Conservation (phyloP, 345 rosid genomes). For the Arabidopsis suecica region DNA sequence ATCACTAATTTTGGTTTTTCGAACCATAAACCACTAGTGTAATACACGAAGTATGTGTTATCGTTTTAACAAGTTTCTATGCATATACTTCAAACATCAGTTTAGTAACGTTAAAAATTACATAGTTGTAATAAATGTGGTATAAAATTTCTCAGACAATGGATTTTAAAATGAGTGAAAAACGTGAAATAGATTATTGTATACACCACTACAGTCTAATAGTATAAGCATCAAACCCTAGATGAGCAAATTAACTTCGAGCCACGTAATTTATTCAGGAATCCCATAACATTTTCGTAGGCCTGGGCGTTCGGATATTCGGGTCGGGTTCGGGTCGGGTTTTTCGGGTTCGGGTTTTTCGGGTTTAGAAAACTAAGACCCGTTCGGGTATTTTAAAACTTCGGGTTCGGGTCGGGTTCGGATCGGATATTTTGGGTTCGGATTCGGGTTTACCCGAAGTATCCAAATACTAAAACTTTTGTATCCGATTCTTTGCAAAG, state of each 20-base stretch:
- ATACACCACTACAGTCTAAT: background rate
- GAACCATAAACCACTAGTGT: background rate
- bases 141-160: background rate
- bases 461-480: too few species aligned
- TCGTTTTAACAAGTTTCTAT: background rate
- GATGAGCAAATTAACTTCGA: constrained; percentile 31
- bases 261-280: constrained; percentile 18
- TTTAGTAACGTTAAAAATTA: background rate
- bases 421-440: too few species aligned
- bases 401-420: too few species aligned
- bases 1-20: too few species aligned
- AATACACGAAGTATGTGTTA: background rate
- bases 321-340: too few species aligned
- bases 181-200: constrained; percentile 15
- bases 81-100: background rate
- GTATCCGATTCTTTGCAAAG: too few species aligned
- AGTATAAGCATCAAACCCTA: constrained; percentile 20
- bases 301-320: background rate
- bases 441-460: too few species aligned
- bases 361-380: too few species aligned
- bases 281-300: constrained; percentile 12
- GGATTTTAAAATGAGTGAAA: background rate
- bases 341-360: too few species aligned
- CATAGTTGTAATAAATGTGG: background rate
- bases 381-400: too few species aligned